phyloP scores from a whole-genome alignment of 306 rosid genomes.

The Bauhinia variegata region DNA sequence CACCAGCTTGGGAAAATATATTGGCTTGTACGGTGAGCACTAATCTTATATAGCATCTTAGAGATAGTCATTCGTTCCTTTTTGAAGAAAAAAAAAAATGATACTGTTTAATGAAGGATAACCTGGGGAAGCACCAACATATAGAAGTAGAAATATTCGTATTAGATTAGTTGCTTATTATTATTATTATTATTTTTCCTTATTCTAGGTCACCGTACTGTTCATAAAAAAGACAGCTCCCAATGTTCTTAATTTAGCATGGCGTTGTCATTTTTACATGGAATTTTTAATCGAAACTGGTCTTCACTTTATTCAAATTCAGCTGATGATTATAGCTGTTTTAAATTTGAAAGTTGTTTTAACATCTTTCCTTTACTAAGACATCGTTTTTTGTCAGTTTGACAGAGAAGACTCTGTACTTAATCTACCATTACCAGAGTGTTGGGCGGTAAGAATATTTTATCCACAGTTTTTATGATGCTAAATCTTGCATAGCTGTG shows the following conservation, averaged over 20 bases:
- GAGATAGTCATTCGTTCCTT: neutral
- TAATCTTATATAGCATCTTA: constrained; percentile 25
- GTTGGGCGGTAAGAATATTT: constrained; percentile 85
- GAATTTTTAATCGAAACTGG: neutral
- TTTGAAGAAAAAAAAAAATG: neutral
- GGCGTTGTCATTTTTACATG: constrained; percentile 1
- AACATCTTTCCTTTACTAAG: constrained; percentile 11
- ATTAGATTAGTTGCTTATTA: neutral
- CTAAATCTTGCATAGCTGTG: constrained; percentile 12
- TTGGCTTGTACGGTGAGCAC: constrained; percentile 58
- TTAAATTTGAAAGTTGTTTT: neutral
- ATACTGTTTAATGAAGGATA: neutral
- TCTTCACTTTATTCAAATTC: constrained; percentile 28
- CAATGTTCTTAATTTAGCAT: neutral
- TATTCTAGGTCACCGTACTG: neutral
- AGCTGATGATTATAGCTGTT: neutral
- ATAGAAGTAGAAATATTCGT: neutral
- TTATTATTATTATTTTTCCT: neutral
- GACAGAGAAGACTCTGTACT: constrained; percentile 62
- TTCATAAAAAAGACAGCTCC: no score
- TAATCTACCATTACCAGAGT: constrained; percentile 81
- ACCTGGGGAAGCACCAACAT: neutral
- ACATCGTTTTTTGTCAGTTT: constrained; percentile 54
- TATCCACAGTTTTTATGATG: constrained; percentile 18
- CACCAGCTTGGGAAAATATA: constrained; percentile 66